phyloP scores from a whole-genome alignment of 192 early-diverging fungal genomes.

The Paraglomus occultum region DNA sequence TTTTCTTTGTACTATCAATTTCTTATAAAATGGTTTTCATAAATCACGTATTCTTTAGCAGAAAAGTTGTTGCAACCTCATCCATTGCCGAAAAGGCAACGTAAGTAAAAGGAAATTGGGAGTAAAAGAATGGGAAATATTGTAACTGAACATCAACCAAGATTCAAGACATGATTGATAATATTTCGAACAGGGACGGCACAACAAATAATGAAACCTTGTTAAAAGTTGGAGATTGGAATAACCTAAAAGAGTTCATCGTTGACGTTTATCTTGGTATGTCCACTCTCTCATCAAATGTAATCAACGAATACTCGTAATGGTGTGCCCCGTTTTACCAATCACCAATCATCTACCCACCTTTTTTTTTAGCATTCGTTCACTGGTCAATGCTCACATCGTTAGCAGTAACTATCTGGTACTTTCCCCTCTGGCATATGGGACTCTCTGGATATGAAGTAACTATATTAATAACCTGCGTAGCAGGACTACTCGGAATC shows the following conservation, averaged over 20 bases:
- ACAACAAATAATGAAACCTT: not conserved
- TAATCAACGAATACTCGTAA: not conserved
- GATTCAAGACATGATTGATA: too few relatives aligned
- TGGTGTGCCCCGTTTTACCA: not conserved
- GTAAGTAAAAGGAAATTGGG: constrained; percentile 1
- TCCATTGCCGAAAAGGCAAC: not conserved
- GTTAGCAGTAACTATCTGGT: constrained; percentile 69
- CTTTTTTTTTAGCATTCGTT: constrained; percentile 54
- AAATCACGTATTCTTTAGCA: not conserved
- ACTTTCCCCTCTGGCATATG: constrained; percentile 86
- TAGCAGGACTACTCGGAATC: constrained; percentile 60
- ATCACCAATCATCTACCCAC: not conserved
- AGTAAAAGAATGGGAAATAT: too few relatives aligned
- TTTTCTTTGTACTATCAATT: not conserved
- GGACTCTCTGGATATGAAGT: constrained; percentile 80
- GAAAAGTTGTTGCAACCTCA: constrained; percentile 1
- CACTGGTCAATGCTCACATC: constrained; percentile 84
- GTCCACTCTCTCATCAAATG: not conserved
- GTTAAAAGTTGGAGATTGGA: not conserved
- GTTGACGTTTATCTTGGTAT: constrained; percentile 68
- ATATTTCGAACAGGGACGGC: not conserved
- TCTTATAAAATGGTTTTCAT: not conserved
- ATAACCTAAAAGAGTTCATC: constrained; percentile 40
- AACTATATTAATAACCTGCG: constrained; percentile 60
- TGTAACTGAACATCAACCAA: too few relatives aligned